Percentiles rank a stretch among this genome's conserved stretches.
Evolutionary conservation across 129 eudicot species (phyloP).

Genomic region (Flaveria robusta): DNA sequence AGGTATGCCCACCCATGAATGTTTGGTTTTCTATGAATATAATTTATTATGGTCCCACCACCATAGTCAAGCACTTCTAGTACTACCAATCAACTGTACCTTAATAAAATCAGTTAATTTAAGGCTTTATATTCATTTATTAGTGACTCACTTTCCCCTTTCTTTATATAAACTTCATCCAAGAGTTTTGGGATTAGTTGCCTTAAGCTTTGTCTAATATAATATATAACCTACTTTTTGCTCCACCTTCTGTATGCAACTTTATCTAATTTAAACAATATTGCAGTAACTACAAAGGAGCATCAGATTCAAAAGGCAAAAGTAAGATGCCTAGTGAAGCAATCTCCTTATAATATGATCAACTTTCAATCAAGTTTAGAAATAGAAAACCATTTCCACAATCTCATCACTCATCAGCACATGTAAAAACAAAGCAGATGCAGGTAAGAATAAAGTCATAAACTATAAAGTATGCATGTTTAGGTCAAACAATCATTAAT

Average conservation of each 20-base stretch:
- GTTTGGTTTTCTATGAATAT: background rate
- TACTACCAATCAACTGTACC: background rate
- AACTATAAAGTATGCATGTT: slow-evolving; percentile 6
- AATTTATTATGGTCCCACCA: background rate
- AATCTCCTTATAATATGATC: slow-evolving; percentile 27
- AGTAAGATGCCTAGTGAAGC: slow-evolving; percentile 20
- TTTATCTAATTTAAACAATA: slow-evolving; percentile 7
- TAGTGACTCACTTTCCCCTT: background rate
- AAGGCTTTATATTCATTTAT: background rate
- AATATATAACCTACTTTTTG: slow-evolving; percentile 5
- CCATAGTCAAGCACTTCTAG: slow-evolving; percentile 13
- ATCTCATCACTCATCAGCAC: slow-evolving; percentile 1
- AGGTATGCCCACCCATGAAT: background rate
- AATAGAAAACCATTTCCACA: background rate
- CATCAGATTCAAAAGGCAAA: slow-evolving; percentile 33
- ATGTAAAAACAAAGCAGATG: slow-evolving; percentile 19
- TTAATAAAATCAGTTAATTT: background rate
- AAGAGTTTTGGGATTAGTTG: slow-evolving; percentile 17
- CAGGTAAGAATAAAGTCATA: background rate
- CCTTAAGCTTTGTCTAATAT: slow-evolving; percentile 24
- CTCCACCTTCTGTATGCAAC: background rate
- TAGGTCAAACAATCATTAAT: slow-evolving; percentile 20
- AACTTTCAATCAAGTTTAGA: background rate
- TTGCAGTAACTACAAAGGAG: slow-evolving; percentile 15
- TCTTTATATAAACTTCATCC: slow-evolving; percentile 15